Evolutionary conservation across 176 grass and related monocot genomes (phyloP).

Genomic region (Hyparrhenia diplandra): DNA sequence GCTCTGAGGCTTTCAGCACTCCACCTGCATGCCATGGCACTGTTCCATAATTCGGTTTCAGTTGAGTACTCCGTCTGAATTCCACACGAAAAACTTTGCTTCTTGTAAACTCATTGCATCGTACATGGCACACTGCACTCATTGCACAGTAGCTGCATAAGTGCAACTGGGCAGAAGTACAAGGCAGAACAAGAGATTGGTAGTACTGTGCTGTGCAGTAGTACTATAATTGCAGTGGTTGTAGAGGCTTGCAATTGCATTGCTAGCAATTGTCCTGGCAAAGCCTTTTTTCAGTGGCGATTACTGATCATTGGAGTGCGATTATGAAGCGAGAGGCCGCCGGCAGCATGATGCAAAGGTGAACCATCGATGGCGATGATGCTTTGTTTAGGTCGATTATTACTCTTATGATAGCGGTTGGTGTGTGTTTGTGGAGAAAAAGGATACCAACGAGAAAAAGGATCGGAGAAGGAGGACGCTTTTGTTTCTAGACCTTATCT

Average conservation of each 20-base stretch:
- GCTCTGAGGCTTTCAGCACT: background rate
- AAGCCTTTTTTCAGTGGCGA: background rate
- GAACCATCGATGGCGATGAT: background rate
- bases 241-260: background rate
- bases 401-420: conserved; percentile 10
- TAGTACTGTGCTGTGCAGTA: background rate
- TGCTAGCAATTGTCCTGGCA: conserved; percentile 20
- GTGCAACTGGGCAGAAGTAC: conserved; percentile 2
- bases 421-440: conserved; percentile 10
- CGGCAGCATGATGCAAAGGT: conserved; percentile 32
- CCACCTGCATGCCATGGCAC: background rate
- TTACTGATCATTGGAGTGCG: conserved; percentile 15
- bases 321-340: conserved; percentile 26
- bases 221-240: background rate
- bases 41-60: conserved; percentile 7
- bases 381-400: background rate
- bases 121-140: background rate
- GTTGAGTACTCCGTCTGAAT: conserved; percentile 13
- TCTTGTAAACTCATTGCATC: conserved; percentile 5
- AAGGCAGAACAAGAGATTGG: background rate
- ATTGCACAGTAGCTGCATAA: background rate
- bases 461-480: background rate
- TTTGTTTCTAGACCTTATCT: conserved; percentile 17
- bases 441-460: background rate
- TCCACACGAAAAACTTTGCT: background rate